Conservation (phyloP, 805 yeast species). For the Candida easanensis region DNA sequence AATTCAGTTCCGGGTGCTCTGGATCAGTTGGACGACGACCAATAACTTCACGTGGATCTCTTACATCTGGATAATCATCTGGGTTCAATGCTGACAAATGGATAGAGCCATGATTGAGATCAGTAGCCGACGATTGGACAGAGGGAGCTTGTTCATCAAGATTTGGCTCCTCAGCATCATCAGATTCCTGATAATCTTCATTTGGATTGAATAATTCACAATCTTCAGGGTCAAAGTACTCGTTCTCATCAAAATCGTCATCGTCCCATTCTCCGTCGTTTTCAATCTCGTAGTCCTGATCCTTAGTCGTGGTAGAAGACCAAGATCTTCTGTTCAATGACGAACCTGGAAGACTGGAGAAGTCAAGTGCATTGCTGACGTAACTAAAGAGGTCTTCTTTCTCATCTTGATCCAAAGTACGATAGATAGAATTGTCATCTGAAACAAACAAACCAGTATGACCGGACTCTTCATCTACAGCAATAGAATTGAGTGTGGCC, state of each 20-base stretch:
- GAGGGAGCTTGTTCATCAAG: too few species aligned
- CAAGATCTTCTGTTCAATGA: neutral
- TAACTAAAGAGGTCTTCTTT: slow-evolving; percentile 13
- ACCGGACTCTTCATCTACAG: neutral
- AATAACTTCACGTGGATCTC: slow-evolving; percentile 2
- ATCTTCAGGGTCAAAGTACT: neutral
- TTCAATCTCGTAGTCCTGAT: neutral
- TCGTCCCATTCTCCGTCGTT: neutral
- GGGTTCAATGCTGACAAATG: neutral
- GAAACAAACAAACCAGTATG: slow-evolving; percentile 16
- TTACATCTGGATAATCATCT: slow-evolving; percentile 7
- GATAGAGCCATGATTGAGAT: neutral
- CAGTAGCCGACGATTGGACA: neutral
- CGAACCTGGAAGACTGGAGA: neutral
- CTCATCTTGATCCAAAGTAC: slow-evolving; percentile 20
- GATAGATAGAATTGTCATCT: slow-evolving; percentile 17
- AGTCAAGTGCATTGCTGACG: slow-evolving; percentile 14
- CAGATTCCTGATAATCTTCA: too few species aligned
- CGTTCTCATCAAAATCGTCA: neutral
- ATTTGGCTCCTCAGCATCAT: too few species aligned
- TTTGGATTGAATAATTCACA: neutral
- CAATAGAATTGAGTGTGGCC: slow-evolving; percentile 16
- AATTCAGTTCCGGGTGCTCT: neutral
- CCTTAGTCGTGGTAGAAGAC: neutral
- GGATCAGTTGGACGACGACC: slow-evolving; percentile 6